Evolutionary conservation across 352 stramenopile genomes (phyloP), one percentile per base, ranked within the genome.

Genomic region (Discostella stelligera): DNA sequence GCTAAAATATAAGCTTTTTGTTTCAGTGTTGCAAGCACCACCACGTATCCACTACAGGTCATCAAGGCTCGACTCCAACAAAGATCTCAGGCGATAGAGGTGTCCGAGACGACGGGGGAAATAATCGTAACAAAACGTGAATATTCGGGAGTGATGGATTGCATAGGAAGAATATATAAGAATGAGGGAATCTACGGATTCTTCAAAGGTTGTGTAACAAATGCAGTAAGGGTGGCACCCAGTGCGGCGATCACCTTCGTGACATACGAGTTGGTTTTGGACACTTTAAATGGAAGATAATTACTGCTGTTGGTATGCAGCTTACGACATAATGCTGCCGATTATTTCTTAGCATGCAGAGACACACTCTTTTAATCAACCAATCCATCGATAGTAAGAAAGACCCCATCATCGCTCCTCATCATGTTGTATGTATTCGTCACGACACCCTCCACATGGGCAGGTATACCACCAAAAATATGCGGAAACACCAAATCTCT

Each of bases 31-130:
- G 95, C 91, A 83, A 91, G 83, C 64, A 92, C 84, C 1, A 68
- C 79, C 3, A 98, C 95, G 14, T 98, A 98, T 83, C 96, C 96
- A 18, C 94, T 98, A 63, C 96, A 99, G 85, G 95, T 98, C 11
- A 95, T 98, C 55, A 98, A 98, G 89, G 92, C 95, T 14, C 88
- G 97, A 65, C 78, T 98, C 16, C 97, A 99, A 74, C 95, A 98
- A 79, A 88, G 91, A 63, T 84, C 84, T 20, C 72, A 86, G 50
- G 75, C 67, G 11, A 64, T 89, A 44, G 87, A 93, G 63, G 60
- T 91, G 21, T 84, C 80, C n/a, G 58, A 82, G 71, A 49, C 50
- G 18, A 80, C 83, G 16, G 87, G 88, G 48, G 74, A 94, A 77
- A 92, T 92, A 80, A 55, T 80, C 44, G 63, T 89, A 13, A 79